phyloP scores from a whole-genome alignment of 352 stramenopile species.

The Globisporangium recalcitrans region DNA sequence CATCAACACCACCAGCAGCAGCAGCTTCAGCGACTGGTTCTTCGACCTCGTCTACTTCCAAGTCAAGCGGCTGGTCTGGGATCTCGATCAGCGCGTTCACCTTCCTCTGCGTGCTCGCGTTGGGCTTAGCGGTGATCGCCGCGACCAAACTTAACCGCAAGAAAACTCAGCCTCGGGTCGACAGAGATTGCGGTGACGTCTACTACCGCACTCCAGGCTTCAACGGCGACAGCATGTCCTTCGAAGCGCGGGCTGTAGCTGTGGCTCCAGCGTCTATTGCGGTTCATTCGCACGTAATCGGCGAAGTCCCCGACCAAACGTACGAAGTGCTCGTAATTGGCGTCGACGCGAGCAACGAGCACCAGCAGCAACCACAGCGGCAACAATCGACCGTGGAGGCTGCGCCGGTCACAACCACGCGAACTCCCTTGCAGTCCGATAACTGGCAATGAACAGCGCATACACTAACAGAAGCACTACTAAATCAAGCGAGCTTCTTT shows the following conservation, averaged over 20 bases:
- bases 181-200: not conserved
- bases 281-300: not conserved
- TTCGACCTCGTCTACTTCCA: not conserved
- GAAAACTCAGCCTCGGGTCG: not conserved
- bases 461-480: too few species aligned
- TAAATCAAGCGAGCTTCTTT: too few species aligned
- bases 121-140: not conserved
- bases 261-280: not conserved
- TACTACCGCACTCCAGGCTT: not conserved
- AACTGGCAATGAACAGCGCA: too few species aligned
- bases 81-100: not conserved
- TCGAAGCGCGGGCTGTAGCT: not conserved
- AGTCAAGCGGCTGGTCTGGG: not conserved
- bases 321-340: conserved; percentile 9
- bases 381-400: not conserved
- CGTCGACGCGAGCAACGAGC: not conserved
- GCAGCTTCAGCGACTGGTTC: not conserved
- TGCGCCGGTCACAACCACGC: not conserved
- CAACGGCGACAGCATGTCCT: not conserved
- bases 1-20: not conserved
- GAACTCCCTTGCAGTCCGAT: too few species aligned
- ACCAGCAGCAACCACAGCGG: not conserved
- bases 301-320: not conserved
- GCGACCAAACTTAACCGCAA: not conserved
- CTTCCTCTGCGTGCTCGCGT: not conserved